These are phyloP conservation scores for Russula sp. DNA, from an alignment of 768 basidiomycete genomes.

Conservation along the genomic window DNA sequence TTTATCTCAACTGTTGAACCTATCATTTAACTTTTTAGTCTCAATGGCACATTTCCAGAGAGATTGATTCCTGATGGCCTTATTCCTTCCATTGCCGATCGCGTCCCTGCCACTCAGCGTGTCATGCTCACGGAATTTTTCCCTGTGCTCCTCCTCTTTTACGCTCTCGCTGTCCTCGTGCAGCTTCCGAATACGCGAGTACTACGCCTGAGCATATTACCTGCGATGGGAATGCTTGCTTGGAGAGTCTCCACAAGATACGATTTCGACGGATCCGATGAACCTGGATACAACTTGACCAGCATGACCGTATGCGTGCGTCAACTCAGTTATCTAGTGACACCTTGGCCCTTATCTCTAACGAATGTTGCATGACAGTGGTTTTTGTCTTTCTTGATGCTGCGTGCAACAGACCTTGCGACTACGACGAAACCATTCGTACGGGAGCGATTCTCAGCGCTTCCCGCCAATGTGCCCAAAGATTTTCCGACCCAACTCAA, in stretches of 20 bases:
- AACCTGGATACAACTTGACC: conserved; percentile 10
- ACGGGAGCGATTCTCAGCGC: conserved; percentile 16
- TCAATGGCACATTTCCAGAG: conserved; percentile 8
- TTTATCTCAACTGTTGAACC: neutral
- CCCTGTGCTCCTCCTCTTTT: conserved; percentile 42
- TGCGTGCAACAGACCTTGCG: conserved; percentile 17
- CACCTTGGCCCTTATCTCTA: neutral
- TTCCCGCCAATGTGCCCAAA: conserved; percentile 9
- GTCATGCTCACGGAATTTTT: conserved; percentile 33
- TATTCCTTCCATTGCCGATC: conserved; percentile 10
- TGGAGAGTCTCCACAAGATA: conserved; percentile 41
- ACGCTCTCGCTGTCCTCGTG: conserved; percentile 48
- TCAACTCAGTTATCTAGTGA: neutral
- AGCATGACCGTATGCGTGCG: conserved; percentile 20
- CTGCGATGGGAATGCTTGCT: conserved; percentile 40
- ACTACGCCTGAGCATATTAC: conserved; percentile 44
- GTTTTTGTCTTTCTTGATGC: conserved; percentile 17
- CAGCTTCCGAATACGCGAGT: conserved; percentile 40
- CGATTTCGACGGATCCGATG: conserved; percentile 35
- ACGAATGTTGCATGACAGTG: neutral
- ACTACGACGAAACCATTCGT: conserved; percentile 12
- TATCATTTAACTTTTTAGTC: neutral
- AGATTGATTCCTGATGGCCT: conserved; percentile 9
- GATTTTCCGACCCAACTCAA: conserved; percentile 6
- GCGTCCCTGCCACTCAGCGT: conserved; percentile 1